Conservation (phyloP, 495 filamentous ascomycete genomes). For the Hypoxylon lienhwacheense region DNA sequence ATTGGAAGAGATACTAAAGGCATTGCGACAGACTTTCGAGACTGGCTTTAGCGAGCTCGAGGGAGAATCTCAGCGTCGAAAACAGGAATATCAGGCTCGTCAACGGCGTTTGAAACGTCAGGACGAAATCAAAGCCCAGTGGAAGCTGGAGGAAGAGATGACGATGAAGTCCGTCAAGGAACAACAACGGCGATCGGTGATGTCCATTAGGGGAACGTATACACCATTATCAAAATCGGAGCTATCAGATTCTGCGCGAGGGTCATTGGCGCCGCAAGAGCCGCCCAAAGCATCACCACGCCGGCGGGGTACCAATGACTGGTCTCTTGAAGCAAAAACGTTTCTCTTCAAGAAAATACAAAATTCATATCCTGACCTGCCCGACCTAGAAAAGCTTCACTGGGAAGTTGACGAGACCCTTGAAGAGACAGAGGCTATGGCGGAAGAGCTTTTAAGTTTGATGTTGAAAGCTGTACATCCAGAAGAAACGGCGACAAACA, state of each 20-base stretch:
- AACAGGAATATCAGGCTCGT: neutral
- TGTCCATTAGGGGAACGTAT: slow-evolving; percentile 23
- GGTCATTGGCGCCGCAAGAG: slow-evolving; percentile 2
- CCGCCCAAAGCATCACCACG: neutral
- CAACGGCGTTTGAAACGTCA: slow-evolving; percentile 12
- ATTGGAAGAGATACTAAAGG: slow-evolving; percentile 16
- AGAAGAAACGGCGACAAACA: slow-evolving; percentile 18
- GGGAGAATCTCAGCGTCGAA: slow-evolving; percentile 12
- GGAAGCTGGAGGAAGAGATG: slow-evolving; percentile 12
- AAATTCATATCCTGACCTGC: slow-evolving; percentile 27
- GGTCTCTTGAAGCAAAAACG: slow-evolving; percentile 32
- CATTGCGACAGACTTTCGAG: slow-evolving; percentile 7
- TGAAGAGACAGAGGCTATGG: slow-evolving; percentile 29
- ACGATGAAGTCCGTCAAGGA: slow-evolving; percentile 13
- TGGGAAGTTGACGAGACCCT: slow-evolving; percentile 30
- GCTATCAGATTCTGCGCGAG: slow-evolving; percentile 1
- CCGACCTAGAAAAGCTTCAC: slow-evolving; percentile 18
- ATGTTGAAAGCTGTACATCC: slow-evolving; percentile 31
- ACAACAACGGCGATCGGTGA: slow-evolving; percentile 24
- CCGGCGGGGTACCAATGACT: slow-evolving; percentile 3
- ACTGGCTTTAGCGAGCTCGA: slow-evolving; percentile 11
- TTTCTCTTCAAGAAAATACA: slow-evolving; percentile 35
- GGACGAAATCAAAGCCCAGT: slow-evolving; percentile 12
- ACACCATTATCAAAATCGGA: slow-evolving; percentile 18
- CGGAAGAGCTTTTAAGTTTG: slow-evolving; percentile 29